Evolutionary conservation across 345 rosid species (phyloP).

Genomic region (Eucalyptus urophylla): DNA sequence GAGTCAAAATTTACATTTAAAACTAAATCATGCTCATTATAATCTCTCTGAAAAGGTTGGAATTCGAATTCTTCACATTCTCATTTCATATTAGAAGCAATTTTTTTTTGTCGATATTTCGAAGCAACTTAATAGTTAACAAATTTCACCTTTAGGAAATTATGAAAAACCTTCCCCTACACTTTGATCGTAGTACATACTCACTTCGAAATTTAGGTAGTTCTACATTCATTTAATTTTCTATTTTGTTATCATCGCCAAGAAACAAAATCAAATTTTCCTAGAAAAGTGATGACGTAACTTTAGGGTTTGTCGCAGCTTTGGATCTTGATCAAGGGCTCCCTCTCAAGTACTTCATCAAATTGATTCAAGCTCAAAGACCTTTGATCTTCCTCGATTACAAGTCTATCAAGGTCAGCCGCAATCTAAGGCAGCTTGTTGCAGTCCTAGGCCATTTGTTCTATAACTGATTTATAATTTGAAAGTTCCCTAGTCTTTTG

Average conservation of each 20-base stretch:
- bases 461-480: too few relatives aligned
- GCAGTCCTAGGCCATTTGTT: background rate
- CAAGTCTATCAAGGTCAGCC: background rate
- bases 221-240: background rate
- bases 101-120: too few relatives aligned
- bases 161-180: background rate
- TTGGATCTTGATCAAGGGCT: background rate
- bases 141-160: background rate
- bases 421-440: background rate
- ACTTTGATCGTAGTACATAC: background rate
- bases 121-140: background rate
- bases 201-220: rapidly evolving
- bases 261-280: background rate
- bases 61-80: too few relatives aligned
- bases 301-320: background rate
- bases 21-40: too few relatives aligned
- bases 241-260: background rate
- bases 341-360: background rate
- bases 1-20: too few relatives aligned
- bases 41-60: too few relatives aligned
- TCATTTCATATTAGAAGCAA: rapidly evolving
- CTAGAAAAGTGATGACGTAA: background rate
- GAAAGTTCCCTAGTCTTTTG: background rate
- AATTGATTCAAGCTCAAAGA: background rate
- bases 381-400: background rate